Base-by-base conservation (phyloP, 257 asterid species). In the Marsdenia floribunda region DNA sequence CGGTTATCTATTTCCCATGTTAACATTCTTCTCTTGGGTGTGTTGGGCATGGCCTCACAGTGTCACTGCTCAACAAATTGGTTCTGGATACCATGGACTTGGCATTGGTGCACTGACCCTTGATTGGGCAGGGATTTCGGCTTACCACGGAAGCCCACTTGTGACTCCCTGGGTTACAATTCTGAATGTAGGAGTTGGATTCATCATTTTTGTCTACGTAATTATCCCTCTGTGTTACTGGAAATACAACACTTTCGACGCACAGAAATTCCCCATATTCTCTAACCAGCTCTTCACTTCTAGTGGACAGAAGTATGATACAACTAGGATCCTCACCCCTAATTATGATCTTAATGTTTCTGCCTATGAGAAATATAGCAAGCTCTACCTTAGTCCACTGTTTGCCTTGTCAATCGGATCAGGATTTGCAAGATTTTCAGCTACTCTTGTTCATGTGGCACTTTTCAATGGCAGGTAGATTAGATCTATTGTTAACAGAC, bases 91-190 rank as follows among this genome's bases (percentile, higher is more conserved):
- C 85, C 96, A 89, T 46, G 99, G 99, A 3, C 96, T 95, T 16
- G 99, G 99, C 9, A 73, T 95, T 79, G 99, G 99, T 16, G 98
- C 98, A 19, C 88, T 95, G 87, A 95, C 97, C 38, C 92, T 95
- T 5, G 99, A 95, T 74, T 95, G 99, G 99, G 99, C 99, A 0
- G 99, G 99, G 15, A 95, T 95, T 76, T 87, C 97, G 0, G 99
- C 99, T 38, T 95, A 95, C 68, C 99, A 95, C 49, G 99, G 99
- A 72, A 95, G 99, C 84, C 99, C 99, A 0, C 76, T 95, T 57
- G 99, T 95, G 64, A 57, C 99, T 58, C 99, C 99, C 0, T 95
- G 93, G 80, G 79, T 86, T 53, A 86, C 98, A 3, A 89, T 95
- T 73, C 86, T 95, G 18, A 95, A 95, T 59, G 88, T 95, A 80